Conservation (phyloP, 192 early-diverging fungal species). For the Dispira simplex region DNA sequence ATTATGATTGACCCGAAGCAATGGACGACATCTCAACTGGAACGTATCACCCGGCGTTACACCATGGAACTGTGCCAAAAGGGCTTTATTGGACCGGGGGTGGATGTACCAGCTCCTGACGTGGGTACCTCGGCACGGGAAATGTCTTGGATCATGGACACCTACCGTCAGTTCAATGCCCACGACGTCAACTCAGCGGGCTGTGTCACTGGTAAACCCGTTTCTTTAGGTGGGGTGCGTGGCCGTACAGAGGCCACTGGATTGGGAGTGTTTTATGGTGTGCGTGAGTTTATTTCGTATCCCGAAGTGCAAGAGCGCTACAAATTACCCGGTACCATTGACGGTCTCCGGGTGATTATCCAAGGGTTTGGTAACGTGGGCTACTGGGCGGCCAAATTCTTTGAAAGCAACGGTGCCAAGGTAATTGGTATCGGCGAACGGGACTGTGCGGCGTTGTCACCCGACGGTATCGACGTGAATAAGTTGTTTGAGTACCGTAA, state of each 20-base stretch:
- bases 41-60: constrained; percentile 67
- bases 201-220: constrained; percentile 70
- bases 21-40: constrained; percentile 52
- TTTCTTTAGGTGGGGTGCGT: constrained; percentile 63
- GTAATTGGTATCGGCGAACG: constrained; percentile 57
- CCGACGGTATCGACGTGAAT: constrained; percentile 47
- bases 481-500: constrained; percentile 43
- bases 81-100: constrained; percentile 69
- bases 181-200: constrained; percentile 66
- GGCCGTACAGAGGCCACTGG: constrained; percentile 73
- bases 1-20: constrained; percentile 67
- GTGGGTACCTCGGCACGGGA: constrained; percentile 63
- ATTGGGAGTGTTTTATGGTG: constrained; percentile 64
- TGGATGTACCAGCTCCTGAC: constrained; percentile 75
- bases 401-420: constrained; percentile 62
- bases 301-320: constrained; percentile 63
- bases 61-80: constrained; percentile 74
- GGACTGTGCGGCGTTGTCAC: constrained; percentile 46
- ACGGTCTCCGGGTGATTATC: constrained; percentile 46
- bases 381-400: constrained; percentile 71
- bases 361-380: constrained; percentile 83
- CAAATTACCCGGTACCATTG: constrained; percentile 39
- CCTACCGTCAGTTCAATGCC: constrained; percentile 69
- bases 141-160: constrained; percentile 82
- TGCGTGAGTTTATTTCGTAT: constrained; percentile 63